Evolutionary conservation across 179 eudicot genomes (phyloP), one percentile per base, ranked within the genome.

Genomic region (Beta corolliflora): DNA sequence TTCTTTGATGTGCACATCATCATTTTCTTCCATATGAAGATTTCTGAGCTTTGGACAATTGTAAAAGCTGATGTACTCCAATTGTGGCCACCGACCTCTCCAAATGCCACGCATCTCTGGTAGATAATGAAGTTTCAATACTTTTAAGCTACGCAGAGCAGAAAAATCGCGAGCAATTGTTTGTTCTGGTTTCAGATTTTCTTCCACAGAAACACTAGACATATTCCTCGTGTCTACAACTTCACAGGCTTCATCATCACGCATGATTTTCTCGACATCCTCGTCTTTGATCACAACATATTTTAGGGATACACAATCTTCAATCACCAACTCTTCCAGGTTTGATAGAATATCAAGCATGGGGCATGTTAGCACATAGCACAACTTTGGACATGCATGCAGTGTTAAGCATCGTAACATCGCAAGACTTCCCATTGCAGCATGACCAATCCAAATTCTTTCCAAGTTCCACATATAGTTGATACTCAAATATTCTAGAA

Each of bases 361-460:
- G 54, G 80, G 52, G 58, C 58, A 46, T 0, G 84, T 72, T 11
- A 85, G 50, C 60, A 83, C 77, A 25, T 36, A 80, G 31, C 55
- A 73, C 79, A 85, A 67, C 53, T 73, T 83, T 2, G 81, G 88
- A 73, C 88, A 85, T 56, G 67, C 78, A 77, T 78, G 83, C 44
- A 86, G 31, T 5, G 80, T 77, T 25, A 86, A 77, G 53, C 68
- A 59, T 70, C 60, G 77, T 14, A 86, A 78, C 56, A 31, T 71
- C 10, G 80, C 55, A 74, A 86, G 45, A 61, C 86, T 80, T 52
- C 84, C 88, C 16, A 21, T 15, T 52, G 25, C 64, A 60, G 53
- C 5, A 18, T 7, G 56, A 12, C 75, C 69, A 44, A 13, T 68
- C 84, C 81, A 83, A 48, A 86, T 77, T 58, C 69, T 60, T 6